Conservation (phyloP, 2,329 filamentous ascomycete genomes). For the Immersiporthe knoxdaviesiana region DNA sequence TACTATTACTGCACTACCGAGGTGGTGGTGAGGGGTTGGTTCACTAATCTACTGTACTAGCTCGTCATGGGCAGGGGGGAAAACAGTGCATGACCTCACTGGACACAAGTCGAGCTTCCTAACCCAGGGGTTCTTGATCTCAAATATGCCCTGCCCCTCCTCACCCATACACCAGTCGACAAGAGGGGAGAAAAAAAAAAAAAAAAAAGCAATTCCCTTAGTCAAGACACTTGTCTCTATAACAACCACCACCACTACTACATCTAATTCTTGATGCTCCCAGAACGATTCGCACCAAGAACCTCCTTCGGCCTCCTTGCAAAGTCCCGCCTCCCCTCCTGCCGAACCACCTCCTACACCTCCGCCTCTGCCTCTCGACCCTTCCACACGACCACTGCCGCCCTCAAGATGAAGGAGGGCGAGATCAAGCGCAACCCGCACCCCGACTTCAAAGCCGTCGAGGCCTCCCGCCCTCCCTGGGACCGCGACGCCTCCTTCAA, state of each 20-base stretch:
- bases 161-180: too few species aligned
- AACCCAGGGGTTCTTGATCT: background rate
- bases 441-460: slow-evolving; percentile 74
- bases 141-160: background rate
- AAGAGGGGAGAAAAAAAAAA: too few species aligned
- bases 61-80: background rate
- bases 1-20: background rate
- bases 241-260: background rate
- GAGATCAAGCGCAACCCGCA: slow-evolving; percentile 67
- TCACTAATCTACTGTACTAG: background rate
- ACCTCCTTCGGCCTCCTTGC: background rate
- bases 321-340: background rate
- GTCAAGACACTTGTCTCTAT: background rate
- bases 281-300: background rate
- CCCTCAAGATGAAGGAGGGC: slow-evolving; percentile 35
- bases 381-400: slow-evolving; percentile 33
- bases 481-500: slow-evolving; percentile 51
- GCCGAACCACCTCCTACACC: background rate
- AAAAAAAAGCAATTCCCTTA: background rate
- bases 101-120: background rate
- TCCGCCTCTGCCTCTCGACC: background rate
- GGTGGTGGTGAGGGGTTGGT: background rate
- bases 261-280: background rate
- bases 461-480: slow-evolving; percentile 67
- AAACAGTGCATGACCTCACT: slow-evolving; percentile 6